Conservation (phyloP, 1,139 yeast genomes). For the Geotrichum klebahnii region DNA sequence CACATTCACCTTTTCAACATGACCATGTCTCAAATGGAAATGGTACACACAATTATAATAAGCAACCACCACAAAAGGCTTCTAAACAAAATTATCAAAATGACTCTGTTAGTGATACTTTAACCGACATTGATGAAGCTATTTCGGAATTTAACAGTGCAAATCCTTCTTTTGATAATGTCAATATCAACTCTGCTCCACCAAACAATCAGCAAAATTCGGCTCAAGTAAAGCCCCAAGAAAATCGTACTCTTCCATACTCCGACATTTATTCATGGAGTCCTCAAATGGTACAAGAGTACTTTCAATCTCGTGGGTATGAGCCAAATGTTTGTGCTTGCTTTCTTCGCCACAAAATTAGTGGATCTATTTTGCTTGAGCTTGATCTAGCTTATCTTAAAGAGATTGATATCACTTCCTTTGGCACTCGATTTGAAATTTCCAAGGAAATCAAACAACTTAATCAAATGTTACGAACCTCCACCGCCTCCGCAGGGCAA, state of each 20-base stretch:
- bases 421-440: conserved; percentile 92
- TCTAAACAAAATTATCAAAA: conserved; percentile 22
- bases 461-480: conserved; percentile 26
- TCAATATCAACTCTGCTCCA: conserved; percentile 27
- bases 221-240: conserved; percentile 2
- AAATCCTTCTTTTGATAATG: conserved; percentile 21
- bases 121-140: conserved; percentile 82
- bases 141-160: conserved; percentile 54
- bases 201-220: conserved; percentile 4
- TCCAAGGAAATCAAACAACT: conserved; percentile 82
- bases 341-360: conserved; percentile 81
- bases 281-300: conserved; percentile 76
- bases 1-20: too few relatives aligned
- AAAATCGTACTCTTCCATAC: conserved; percentile 23
- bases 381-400: conserved; percentile 80
- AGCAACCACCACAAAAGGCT: conserved; percentile 4
- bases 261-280: conserved; percentile 54
- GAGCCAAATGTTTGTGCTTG: conserved; percentile 68
- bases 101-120: conserved; percentile 53
- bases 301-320: conserved; percentile 69
- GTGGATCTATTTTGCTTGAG: conserved; percentile 80
- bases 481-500: conserved; percentile 2
- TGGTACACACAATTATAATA: not conserved
- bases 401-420: conserved; percentile 84
- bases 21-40: not conserved